phyloP scores from a whole-genome alignment of 441 rosid genomes.

The Melastoma candidum region DNA sequence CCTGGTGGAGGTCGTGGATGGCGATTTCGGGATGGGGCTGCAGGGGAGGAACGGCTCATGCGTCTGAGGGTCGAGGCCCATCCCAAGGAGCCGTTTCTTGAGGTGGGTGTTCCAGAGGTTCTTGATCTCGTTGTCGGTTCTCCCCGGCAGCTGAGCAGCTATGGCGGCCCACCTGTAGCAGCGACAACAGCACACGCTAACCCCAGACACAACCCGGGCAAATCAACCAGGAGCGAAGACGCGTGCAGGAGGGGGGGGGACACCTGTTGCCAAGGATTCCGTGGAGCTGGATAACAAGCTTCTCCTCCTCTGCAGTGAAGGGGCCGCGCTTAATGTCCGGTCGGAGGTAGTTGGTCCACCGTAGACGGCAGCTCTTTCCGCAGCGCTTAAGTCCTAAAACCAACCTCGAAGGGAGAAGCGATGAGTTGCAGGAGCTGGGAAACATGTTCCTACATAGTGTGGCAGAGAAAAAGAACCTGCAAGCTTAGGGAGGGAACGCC shows the following conservation, averaged over 20 bases:
- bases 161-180: constrained; percentile 64
- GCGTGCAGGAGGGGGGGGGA: too few species aligned
- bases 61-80: constrained; percentile 75
- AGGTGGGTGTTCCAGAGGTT: constrained; percentile 70
- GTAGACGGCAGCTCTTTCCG: constrained; percentile 62
- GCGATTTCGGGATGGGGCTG: constrained; percentile 26
- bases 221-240: background rate
- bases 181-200: background rate
- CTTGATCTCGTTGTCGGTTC: constrained; percentile 71
- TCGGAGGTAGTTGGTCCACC: constrained; percentile 64
- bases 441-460: background rate
- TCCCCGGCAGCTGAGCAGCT: constrained; percentile 55
- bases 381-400: constrained; percentile 47
- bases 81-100: constrained; percentile 45
- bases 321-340: constrained; percentile 65
- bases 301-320: constrained; percentile 55
- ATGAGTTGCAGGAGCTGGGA: background rate
- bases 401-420: background rate
- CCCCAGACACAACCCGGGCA: background rate
- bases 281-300: constrained; percentile 60
- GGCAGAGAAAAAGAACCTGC: constrained; percentile 33
- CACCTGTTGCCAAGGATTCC: constrained; percentile 71
- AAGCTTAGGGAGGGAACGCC: constrained; percentile 60
- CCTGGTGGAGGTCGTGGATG: constrained; percentile 45
- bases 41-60: constrained; percentile 51